Evolutionary conservation across 2,329 filamentous ascomycete species (phyloP), one percentile per base, ranked within the genome.

Genomic region (Cytospora chrysosperma): DNA sequence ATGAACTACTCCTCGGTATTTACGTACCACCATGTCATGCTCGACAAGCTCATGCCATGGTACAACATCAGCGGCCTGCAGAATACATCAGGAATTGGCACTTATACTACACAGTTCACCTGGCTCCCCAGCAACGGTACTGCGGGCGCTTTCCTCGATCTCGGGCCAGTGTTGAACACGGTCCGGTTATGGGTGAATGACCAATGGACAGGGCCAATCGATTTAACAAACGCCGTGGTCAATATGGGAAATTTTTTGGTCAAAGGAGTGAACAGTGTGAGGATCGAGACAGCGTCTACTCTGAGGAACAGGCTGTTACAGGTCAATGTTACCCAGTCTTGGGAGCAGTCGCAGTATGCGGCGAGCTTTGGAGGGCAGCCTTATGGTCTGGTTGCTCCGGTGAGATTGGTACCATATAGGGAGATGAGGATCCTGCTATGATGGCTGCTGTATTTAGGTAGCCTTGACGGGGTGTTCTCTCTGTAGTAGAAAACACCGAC

Each of bases 321-420:
- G 40, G 59, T 61, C 12, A 61, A 61, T 19, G 59, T 61, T 8
- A 61, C 59, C 13, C 59, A 61, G 52, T 61, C 59, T 24, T 61
- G 59, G 59, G 59, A 61, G 50, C 37, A 61, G 52, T 27, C 52
- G 2, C 26, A 51, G 43, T 61, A 61, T n/a, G 43, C 40, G n/a
- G 12, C 37, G 6, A 61, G 8, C 2, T 61, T 56, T 27, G 59
- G 59, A 9, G n/a, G 52, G 17, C 59, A 61, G 24, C 52, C 59
- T 3, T 61, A 61, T 34, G 59, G 59, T 9, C 59, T 61, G 28
- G 10, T 30, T 21, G 21, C 17, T 17, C 59, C 59, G 7, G 59
- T 61, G n/a, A 56, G 28, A 1, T 19, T 56, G 19, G 40, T 61
- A 4, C 59, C 59, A 6, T 61, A 61, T 15, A 49, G 37, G 40